Conservation (phyloP, 345 rosid genomes). For the Salix purpurea region DNA sequence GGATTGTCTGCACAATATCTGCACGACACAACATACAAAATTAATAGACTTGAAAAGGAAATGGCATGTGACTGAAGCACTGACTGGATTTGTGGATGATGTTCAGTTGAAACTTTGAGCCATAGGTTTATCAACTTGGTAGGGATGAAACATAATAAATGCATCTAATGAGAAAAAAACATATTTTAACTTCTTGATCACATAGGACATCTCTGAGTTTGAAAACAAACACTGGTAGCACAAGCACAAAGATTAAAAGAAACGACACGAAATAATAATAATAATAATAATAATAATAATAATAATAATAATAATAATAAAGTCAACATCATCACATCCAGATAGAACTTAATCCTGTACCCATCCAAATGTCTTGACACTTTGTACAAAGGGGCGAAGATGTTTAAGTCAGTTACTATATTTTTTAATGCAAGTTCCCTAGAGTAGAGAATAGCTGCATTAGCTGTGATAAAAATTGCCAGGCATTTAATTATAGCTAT, state of each 20-base stretch:
- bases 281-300: background rate
- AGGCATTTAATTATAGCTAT: background rate
- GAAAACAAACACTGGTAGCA: no score
- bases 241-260: background rate
- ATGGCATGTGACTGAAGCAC: background rate
- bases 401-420: no score
- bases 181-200: no score
- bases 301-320: background rate
- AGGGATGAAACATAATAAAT: background rate
- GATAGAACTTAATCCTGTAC: background rate
- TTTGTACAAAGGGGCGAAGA: no score
- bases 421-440: background rate
- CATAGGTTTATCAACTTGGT: background rate
- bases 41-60: background rate
- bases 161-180: background rate
- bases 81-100: background rate
- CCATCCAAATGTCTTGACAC: background rate
- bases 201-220: no score
- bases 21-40: conserved; percentile 23
- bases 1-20: conserved; percentile 97
- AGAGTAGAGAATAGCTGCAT: background rate
- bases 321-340: no score
- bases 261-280: background rate
- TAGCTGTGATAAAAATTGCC: background rate
- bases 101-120: background rate